Evolutionary conservation across 108 stramenopile species (phyloP), one percentile per base, ranked within the genome.

Genomic region (Skeletonema tropicum): DNA sequence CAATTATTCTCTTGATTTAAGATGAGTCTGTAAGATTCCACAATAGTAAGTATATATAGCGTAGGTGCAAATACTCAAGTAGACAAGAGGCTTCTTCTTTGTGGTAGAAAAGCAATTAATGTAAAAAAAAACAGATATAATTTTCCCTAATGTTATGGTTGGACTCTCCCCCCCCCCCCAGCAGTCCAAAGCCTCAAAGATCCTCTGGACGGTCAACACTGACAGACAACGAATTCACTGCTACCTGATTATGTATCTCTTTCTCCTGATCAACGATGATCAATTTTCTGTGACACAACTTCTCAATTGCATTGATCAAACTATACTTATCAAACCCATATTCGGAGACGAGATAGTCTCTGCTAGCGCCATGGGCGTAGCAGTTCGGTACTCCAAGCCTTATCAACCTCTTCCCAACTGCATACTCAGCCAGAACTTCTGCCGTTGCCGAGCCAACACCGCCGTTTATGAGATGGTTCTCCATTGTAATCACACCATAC

Each of bases 391-490:
- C 13, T 26, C 73, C 73, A 30, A 74, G 64, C 17, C 73, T 46
- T 23, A 74, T 65, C 35, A 74, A 41, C 30, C 23, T 23, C 33
- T 65, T 74, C 25, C 55, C 64, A 23, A 74, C 57, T 3, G 46
- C 73, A 74, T 74, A 30, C 23, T 65, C 73, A 15, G 73, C 73
- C 49, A 74, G n/a, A 10, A 74, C 64, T 58, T 74, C 73, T 30
- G 73, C 73, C 21, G 36, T 49, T 2, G 64, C 64, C 14, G 64
- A 66, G 9, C 73, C 73, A 13, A 74, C 30, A 6, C 73, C 73
- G 36, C 73, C 73, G 5, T 57, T 33, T 39, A 74, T 58, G 25
- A 52, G 64, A 19, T 74, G 73, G 38, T 74, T 74, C 57, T 74
- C 73, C 42, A 74, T 42, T 6, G 57, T 65, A n/a, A 74, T 66